These are phyloP conservation scores for Excoecaria cochinchinensis DNA, from an alignment of 345 rosid species.

Conservation along the genomic window DNA sequence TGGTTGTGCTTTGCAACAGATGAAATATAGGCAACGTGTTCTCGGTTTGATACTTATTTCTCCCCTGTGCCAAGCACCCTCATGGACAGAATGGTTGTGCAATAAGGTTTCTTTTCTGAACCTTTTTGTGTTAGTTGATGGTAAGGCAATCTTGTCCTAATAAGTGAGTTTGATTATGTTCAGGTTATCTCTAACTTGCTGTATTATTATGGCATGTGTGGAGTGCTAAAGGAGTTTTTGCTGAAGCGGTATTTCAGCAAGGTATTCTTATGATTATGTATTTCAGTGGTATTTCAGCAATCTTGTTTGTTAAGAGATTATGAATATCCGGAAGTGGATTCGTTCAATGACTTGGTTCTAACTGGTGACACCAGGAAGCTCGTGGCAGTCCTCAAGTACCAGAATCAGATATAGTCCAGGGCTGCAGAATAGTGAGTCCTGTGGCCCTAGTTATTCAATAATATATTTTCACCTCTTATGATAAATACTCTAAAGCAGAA, in stretches of 20 bases:
- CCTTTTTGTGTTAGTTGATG: slow-evolving; percentile 15
- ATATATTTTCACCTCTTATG: slow-evolving; percentile 11
- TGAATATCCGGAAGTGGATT: slow-evolving; percentile 14
- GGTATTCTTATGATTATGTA: slow-evolving; percentile 40
- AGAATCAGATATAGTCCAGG: slow-evolving; percentile 73
- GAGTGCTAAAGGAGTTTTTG: slow-evolving; percentile 80
- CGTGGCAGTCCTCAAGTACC: slow-evolving; percentile 76
- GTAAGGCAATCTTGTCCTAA: slow-evolving; percentile 16
- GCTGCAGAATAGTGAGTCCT: slow-evolving; percentile 77
- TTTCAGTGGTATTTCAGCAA: slow-evolving; percentile 77
- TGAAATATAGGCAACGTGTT: slow-evolving; percentile 87
- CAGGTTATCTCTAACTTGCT: slow-evolving; percentile 86
- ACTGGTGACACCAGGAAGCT: slow-evolving; percentile 58
- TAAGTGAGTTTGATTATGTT: slow-evolving; percentile 16
- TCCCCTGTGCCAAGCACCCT: slow-evolving; percentile 88
- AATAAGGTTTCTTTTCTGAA: slow-evolving; percentile 59
- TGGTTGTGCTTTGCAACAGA: slow-evolving; percentile 44
- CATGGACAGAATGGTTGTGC: slow-evolving; percentile 87
- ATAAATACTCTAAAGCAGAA: background rate
- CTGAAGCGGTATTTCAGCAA: slow-evolving; percentile 88
- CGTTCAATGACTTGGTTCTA: slow-evolving; percentile 25
- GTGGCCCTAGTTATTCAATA: slow-evolving; percentile 7
- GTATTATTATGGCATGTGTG: slow-evolving; percentile 93
- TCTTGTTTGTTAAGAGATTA: slow-evolving; percentile 13
- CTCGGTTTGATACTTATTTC: slow-evolving; percentile 89